Evolutionary conservation across 257 asterid genomes (phyloP).

Genomic region (Gentiana macrophylla): DNA sequence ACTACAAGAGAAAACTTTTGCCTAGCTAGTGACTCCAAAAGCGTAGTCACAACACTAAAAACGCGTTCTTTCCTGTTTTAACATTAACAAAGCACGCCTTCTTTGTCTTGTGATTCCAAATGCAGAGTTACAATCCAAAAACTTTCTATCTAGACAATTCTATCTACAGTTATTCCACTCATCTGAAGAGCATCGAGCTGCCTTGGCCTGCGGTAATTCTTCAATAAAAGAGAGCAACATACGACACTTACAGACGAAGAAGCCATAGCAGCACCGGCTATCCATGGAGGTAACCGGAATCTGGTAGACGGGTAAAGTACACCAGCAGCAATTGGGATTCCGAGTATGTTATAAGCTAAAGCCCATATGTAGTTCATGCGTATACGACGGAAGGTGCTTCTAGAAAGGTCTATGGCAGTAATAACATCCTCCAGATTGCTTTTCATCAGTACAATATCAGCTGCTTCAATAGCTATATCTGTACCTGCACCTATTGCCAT

Average conservation of each 20-base stretch:
- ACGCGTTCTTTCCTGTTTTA: too few species aligned
- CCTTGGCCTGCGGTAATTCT: constrained; percentile 64
- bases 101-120: too few species aligned
- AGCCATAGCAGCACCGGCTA: constrained; percentile 95
- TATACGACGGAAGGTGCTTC: constrained; percentile 55
- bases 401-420: constrained; percentile 73
- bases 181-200: constrained; percentile 30
- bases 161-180: constrained; percentile 28
- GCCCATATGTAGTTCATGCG: constrained; percentile 76
- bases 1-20: too few species aligned
- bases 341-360: constrained; percentile 54
- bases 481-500: constrained; percentile 92
- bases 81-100: too few species aligned
- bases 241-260: constrained; percentile 90
- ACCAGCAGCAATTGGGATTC: constrained; percentile 83
- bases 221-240: constrained; percentile 74
- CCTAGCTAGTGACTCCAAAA: too few species aligned
- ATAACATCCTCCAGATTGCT: constrained; percentile 83
- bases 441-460: constrained; percentile 77
- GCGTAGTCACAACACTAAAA: too few species aligned
- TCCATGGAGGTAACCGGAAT: constrained; percentile 84
- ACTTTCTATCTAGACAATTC: background rate
- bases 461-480: constrained; percentile 84
- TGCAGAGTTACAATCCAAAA: too few species aligned
- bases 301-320: constrained; percentile 56